Evolutionary conservation across 78 protist genomes (phyloP).

Genomic region (Chrysochromulina tobinii): DNA sequence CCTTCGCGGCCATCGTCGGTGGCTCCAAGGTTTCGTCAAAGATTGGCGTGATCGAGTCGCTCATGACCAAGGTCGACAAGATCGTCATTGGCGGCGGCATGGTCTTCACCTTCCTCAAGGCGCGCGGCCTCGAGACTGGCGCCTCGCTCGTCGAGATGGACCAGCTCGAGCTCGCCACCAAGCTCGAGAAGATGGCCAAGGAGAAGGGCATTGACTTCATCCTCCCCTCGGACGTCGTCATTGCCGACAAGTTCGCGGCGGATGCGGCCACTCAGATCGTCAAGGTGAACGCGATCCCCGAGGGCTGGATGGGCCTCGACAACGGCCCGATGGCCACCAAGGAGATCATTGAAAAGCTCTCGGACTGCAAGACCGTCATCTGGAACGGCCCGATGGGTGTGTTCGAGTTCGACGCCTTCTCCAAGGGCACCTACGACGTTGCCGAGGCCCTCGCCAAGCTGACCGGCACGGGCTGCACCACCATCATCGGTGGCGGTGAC

Average conservation of each 20-base stretch:
- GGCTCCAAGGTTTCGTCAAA: slow-evolving; percentile 60
- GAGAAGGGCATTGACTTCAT: slow-evolving; percentile 58
- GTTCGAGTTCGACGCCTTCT: slow-evolving; percentile 67
- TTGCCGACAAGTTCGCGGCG: slow-evolving; percentile 51
- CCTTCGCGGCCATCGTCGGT: slow-evolving; percentile 79
- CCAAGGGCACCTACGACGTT: slow-evolving; percentile 66
- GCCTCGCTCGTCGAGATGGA: slow-evolving; percentile 66
- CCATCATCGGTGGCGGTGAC: slow-evolving; percentile 99
- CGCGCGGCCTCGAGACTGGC: slow-evolving; percentile 66
- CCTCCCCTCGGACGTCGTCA: slow-evolving; percentile 61
- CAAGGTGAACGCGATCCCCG: slow-evolving; percentile 72
- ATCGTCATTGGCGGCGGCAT: slow-evolving; percentile 79
- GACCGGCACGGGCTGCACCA: slow-evolving; percentile 78
- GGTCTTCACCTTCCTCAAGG: slow-evolving; percentile 82
- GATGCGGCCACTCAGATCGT: slow-evolving; percentile 57
- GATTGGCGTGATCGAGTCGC: slow-evolving; percentile 58
- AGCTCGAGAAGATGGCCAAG: slow-evolving; percentile 48
- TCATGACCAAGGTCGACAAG: slow-evolving; percentile 69
- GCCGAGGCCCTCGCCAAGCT: slow-evolving; percentile 59
- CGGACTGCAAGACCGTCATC: slow-evolving; percentile 82
- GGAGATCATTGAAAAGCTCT: slow-evolving; percentile 50
- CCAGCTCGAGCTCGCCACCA: slow-evolving; percentile 50
- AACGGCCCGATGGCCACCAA: slow-evolving; percentile 89
- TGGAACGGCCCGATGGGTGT: slow-evolving; percentile 94
- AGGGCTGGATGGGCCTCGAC: slow-evolving; percentile 97